These are phyloP conservation scores for Calonectria pteridis DNA, from an alignment of 2,329 filamentous ascomycete genomes.

Conservation along the genomic window DNA sequence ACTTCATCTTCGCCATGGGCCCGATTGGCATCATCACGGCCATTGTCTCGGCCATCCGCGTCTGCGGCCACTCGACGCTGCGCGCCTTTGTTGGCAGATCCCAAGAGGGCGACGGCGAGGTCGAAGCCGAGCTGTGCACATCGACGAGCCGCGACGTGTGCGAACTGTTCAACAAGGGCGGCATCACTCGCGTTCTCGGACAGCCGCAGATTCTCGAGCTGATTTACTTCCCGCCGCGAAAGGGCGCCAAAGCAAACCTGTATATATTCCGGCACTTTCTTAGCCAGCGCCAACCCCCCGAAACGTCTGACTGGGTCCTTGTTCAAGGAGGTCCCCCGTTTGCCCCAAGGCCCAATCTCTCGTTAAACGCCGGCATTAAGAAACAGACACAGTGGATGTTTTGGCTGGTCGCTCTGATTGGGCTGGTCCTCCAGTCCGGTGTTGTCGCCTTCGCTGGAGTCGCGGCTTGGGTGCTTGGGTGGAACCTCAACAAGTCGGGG, in stretches of 20 bases:
- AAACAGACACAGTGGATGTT: not conserved
- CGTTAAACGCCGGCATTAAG: not conserved
- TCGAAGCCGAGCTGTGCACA: constrained; percentile 55
- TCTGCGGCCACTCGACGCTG: constrained; percentile 46
- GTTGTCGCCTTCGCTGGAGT: not conserved
- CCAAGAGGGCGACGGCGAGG: constrained; percentile 47
- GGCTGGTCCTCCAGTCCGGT: not conserved
- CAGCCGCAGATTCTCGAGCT: constrained; percentile 47
- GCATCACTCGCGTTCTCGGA: constrained; percentile 49
- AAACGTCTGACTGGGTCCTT: not conserved
- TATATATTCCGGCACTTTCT: not conserved
- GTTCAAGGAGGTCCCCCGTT: not conserved
- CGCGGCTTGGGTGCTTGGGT: not conserved
- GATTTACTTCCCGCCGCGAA: not conserved
- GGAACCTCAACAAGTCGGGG: not conserved
- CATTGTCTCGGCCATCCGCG: constrained; percentile 45
- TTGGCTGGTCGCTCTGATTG: not conserved
- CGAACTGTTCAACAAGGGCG: constrained; percentile 48
- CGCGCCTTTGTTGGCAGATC: constrained; percentile 55
- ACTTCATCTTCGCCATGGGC: constrained; percentile 49
- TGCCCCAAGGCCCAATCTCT: not conserved
- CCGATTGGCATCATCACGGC: constrained; percentile 56
- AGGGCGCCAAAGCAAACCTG: not conserved
- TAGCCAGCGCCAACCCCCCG: not conserved
- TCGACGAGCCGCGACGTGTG: constrained; percentile 53